Percentiles rank a stretch among this genome's conserved stretches.
These are phyloP conservation scores for Didymella pinodella DNA, from an alignment of 2,329 filamentous ascomycete genomes.

Conservation along the genomic window DNA sequence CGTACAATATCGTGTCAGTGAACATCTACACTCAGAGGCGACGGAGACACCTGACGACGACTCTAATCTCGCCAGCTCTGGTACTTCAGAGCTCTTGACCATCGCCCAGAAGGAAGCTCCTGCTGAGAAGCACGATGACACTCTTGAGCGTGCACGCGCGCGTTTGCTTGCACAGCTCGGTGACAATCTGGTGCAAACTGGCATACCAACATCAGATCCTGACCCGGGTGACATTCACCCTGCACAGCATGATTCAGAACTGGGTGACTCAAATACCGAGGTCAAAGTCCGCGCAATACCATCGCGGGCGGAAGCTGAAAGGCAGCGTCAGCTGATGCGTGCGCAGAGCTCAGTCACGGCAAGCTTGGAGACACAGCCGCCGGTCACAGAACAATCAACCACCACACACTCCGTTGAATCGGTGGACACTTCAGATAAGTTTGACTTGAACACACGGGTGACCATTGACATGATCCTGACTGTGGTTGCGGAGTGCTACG, in stretches of 20 bases:
- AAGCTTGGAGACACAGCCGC: background rate
- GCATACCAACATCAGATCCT: slow-evolving; percentile 14
- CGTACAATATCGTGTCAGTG: slow-evolving; percentile 1
- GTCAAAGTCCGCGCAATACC: slow-evolving; percentile 6
- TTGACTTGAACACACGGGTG: slow-evolving; percentile 61
- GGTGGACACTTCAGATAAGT: slow-evolving; percentile 44
- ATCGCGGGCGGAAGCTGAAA: slow-evolving; percentile 35
- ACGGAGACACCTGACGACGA: background rate
- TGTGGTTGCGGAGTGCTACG: slow-evolving; percentile 85
- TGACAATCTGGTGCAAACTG: slow-evolving; percentile 39
- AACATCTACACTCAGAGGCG: background rate
- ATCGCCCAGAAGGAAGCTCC: slow-evolving; percentile 1
- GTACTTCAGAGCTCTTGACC: slow-evolving; percentile 3
- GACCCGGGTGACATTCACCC: background rate
- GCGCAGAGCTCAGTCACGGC: slow-evolving; percentile 12
- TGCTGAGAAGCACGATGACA: slow-evolving; percentile 5
- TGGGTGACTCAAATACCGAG: background rate
- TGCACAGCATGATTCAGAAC: slow-evolving; percentile 1
- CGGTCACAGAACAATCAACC: background rate
- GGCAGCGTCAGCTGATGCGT: slow-evolving; percentile 29
- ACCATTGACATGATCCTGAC: slow-evolving; percentile 93
- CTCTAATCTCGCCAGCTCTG: background rate
- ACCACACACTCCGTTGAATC: background rate
- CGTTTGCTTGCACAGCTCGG: slow-evolving; percentile 55
- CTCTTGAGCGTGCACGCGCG: slow-evolving; percentile 60